Base-by-base conservation (phyloP, 805 yeast species). In the Kluyveromyces starmeri region DNA sequence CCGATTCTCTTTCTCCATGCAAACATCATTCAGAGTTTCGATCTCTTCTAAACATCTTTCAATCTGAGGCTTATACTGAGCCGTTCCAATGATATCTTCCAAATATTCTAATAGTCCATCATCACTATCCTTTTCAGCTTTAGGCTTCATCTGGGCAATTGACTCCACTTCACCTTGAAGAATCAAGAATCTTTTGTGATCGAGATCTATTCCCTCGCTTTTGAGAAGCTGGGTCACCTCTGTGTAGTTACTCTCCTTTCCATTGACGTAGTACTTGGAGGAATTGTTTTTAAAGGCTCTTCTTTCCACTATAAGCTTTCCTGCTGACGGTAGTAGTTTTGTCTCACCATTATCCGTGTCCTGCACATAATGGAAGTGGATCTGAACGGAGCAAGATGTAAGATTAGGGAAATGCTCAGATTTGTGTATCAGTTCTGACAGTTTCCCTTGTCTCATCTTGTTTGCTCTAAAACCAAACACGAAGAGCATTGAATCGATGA, bases 161-260 rank as follows among this genome's bases (percentile, higher is more conserved):
- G 88, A 80, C 62, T 92, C 99, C 27, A 92, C 98, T 55, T 92
- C 99, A 55, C 99, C 99, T 61, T 92, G 99, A 28, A 92, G 64
- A 52, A 92, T 94, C 47, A 92, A 68, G 49, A 92, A 92, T 47
- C 99, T 69, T 53, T 92, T 92, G 58, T 92, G 98, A 46, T 88
- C 94, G 42, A 92, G 67, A 58, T 92, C 98, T 39, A 92, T 82
- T 4, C 97, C 98, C 52, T 85, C 76, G 12, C 71, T 77, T 44
- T 76, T 78, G 32, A 92, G 65, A 21, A 83, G 61, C 1, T 64
- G 62, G 0, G 95, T 83, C 0, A 92, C 96, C 46, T 79, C 82
- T 0, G 83, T 72, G 50, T 83, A 92, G 20, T 69, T 70, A 49
- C 94, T 80, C 20, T 73, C 70, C 34, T 64, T 71, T 2, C 73